phyloP scores from a whole-genome alignment of 352 stramenopile genomes.

The Globisporangium emineosum region DNA sequence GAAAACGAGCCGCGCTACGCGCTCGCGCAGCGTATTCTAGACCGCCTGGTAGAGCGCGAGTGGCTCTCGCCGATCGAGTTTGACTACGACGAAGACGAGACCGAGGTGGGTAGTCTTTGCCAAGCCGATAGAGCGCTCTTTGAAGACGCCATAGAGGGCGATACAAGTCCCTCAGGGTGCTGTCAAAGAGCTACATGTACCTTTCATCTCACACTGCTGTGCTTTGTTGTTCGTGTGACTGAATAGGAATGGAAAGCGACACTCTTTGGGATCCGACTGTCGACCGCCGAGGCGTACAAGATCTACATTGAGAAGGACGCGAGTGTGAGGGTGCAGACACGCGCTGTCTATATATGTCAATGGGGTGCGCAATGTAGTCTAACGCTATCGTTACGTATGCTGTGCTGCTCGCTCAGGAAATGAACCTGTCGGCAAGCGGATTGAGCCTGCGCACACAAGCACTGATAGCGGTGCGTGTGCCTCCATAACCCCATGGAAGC shows the following conservation, averaged over 20 bases:
- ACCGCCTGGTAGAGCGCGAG: conserved; percentile 48
- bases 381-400: background rate
- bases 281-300: conserved; percentile 67
- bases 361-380: background rate
- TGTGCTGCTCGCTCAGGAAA: background rate
- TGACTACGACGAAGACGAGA: conserved; percentile 43
- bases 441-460: conserved; percentile 16
- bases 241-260: conserved; percentile 40
- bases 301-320: conserved; percentile 86
- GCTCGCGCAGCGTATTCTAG: conserved; percentile 47
- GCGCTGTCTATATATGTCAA: background rate
- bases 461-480: conserved; percentile 12
- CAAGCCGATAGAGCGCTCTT: no score
- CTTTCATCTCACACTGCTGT: background rate
- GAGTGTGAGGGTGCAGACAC: conserved; percentile 31
- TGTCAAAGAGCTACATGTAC: background rate
- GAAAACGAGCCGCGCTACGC: conserved; percentile 27
- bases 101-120: conserved; percentile 23
- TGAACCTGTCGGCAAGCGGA: conserved; percentile 11
- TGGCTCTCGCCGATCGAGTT: conserved; percentile 63
- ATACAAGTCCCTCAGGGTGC: no score
- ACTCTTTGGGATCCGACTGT: conserved; percentile 57
- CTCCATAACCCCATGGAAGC: background rate
- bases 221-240: background rate
- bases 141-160: no score